phyloP scores from a whole-genome alignment of 805 yeast species.

The Komagataella mondaviorum region DNA sequence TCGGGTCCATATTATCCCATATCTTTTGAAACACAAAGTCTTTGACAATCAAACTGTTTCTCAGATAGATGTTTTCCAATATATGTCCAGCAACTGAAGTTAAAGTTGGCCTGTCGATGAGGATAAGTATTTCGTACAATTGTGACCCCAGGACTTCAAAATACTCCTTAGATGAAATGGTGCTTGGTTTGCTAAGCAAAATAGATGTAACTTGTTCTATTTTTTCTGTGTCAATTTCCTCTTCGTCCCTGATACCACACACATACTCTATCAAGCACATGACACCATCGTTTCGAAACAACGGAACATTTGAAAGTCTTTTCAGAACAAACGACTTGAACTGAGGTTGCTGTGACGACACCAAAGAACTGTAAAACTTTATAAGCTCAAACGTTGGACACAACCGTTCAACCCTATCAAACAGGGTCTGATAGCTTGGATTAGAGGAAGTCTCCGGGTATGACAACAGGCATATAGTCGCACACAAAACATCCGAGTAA shows the following conservation, averaged over 20 bases:
- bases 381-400: constrained; percentile 61
- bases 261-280: constrained; percentile 62
- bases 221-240: constrained; percentile 51
- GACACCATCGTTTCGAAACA: constrained; percentile 42
- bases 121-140: constrained; percentile 40
- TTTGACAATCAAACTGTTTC: constrained; percentile 32
- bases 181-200: constrained; percentile 48
- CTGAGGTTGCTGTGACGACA: constrained; percentile 31
- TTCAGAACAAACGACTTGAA: constrained; percentile 33
- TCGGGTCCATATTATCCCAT: constrained; percentile 31
- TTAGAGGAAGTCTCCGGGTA: constrained; percentile 13
- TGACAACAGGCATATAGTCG: constrained; percentile 28
- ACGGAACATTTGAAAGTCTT: constrained; percentile 39
- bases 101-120: constrained; percentile 48
- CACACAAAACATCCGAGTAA: constrained; percentile 41
- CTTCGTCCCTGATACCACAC: constrained; percentile 64
- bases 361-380: constrained; percentile 42
- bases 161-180: constrained; percentile 32
- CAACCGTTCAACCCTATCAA: constrained; percentile 20
- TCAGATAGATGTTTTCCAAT: constrained; percentile 33
- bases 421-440: constrained; percentile 2
- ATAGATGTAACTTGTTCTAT: constrained; percentile 56
- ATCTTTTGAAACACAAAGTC: constrained; percentile 47
- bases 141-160: constrained; percentile 51
- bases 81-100: constrained; percentile 43